These are phyloP conservation scores for Plasmodium malariae DNA, from an alignment of 169 alveolate genomes.

Conservation along the genomic window DNA sequence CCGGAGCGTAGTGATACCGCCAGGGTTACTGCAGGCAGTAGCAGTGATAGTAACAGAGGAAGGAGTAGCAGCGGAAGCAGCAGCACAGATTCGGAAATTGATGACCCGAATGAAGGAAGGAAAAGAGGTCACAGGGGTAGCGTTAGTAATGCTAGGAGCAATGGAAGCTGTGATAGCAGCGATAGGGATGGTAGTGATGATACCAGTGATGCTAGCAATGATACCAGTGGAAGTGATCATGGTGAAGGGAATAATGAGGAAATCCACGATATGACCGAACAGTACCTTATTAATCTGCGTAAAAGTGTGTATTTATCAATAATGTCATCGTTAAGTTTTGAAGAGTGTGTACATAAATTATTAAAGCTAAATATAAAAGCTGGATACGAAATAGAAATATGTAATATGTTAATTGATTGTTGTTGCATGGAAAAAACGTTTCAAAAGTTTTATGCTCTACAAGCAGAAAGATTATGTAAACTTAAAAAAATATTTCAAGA, in stretches of 20 bases:
- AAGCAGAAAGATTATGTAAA: constrained; percentile 96
- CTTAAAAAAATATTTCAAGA: constrained; percentile 93
- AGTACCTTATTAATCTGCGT: constrained; percentile 94
- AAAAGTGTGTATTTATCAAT: constrained; percentile 97
- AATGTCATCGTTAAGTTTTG: constrained; percentile 97
- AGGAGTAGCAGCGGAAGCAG: constrained; percentile 21
- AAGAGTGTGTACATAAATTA: constrained; percentile 98
- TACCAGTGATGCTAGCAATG: constrained; percentile 88
- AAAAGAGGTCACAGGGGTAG: constrained; percentile 81
- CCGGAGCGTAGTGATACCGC: too few species aligned
- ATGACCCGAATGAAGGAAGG: constrained; percentile 68
- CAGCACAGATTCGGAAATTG: constrained; percentile 82
- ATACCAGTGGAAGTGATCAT: constrained; percentile 83
- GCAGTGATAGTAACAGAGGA: too few species aligned
- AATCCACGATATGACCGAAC: constrained; percentile 93
- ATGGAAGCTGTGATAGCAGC: constrained; percentile 83
- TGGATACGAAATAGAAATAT: constrained; percentile 95
- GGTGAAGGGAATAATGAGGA: constrained; percentile 86
- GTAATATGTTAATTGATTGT: constrained; percentile 98
- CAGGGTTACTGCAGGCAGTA: too few species aligned
- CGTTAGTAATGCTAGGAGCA: constrained; percentile 87
- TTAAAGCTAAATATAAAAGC: constrained; percentile 94
- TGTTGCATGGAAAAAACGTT: constrained; percentile 99
- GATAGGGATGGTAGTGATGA: constrained; percentile 83
- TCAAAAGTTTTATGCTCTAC: constrained; percentile 95